A percentile compares a stretch with the other conserved stretches of the same genome.
phyloP scores from a whole-genome alignment of 2,329 filamentous ascomycete species.

The Domatiomyces catenatus region DNA sequence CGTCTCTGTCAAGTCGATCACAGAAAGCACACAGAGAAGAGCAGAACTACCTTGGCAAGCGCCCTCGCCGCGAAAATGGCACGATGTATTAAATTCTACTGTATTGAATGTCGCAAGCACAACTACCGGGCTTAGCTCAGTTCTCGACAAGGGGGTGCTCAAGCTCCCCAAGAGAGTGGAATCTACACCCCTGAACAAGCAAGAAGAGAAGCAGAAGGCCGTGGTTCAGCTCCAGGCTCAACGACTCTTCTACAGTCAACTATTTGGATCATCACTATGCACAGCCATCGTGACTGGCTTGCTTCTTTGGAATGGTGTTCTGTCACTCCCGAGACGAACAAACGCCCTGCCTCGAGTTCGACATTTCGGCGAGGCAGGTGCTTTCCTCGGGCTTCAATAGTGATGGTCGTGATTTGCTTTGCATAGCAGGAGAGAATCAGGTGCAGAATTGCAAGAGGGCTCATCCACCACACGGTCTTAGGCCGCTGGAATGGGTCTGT shows the following conservation, averaged over 20 bases:
- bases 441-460: too few relatives aligned
- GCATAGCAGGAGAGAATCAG: too few relatives aligned
- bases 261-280: conserved; percentile 6
- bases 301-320: conserved; percentile 21
- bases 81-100: conserved; percentile 4
- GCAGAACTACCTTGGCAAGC: conserved; percentile 13
- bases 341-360: conserved; percentile 2
- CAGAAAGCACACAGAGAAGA: not conserved
- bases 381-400: conserved; percentile 11
- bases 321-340: conserved; percentile 12
- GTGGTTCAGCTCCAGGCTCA: conserved; percentile 4
- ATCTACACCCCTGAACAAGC: not conserved
- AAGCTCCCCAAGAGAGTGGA: not conserved
- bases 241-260: conserved; percentile 9
- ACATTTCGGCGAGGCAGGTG: conserved; percentile 15
- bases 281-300: conserved; percentile 4
- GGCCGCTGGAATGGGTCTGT: too few relatives aligned
- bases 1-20: conserved; percentile 6
- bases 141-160: not conserved
- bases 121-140: not conserved
- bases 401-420: not conserved
- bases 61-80: conserved; percentile 1
- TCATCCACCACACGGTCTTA: too few relatives aligned
- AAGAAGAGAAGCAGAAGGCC: conserved; percentile 7
- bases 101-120: not conserved